Evolutionary conservation across 352 stramenopile genomes (phyloP).

Genomic region (Phytopythium aichiense): DNA sequence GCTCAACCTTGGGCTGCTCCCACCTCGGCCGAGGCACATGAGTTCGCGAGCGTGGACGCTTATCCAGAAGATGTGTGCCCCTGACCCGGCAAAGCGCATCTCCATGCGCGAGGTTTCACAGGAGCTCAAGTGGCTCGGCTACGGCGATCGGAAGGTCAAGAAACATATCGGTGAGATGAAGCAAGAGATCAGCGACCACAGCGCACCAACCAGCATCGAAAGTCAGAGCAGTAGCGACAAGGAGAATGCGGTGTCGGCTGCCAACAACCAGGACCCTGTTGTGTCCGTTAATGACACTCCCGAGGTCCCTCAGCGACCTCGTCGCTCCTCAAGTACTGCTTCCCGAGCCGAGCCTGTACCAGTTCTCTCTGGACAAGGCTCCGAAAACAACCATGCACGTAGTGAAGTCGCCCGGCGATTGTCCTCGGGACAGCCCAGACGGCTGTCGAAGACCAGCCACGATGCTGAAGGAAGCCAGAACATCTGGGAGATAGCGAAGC

Average conservation of each 20-base stretch:
- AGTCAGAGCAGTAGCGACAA: slow-evolving; percentile 20
- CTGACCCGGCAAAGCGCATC: slow-evolving; percentile 40
- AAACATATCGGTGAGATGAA: slow-evolving; percentile 7
- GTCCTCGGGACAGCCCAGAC: neutral
- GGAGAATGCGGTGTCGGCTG: slow-evolving; percentile 1
- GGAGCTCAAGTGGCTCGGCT: slow-evolving; percentile 45
- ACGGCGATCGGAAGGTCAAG: slow-evolving; percentile 22
- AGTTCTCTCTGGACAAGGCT: neutral
- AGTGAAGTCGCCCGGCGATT: neutral
- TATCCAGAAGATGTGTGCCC: slow-evolving; percentile 61
- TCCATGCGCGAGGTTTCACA: slow-evolving; percentile 41
- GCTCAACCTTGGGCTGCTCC: slow-evolving; percentile 40
- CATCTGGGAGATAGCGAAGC: neutral
- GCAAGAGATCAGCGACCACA: slow-evolving; percentile 16
- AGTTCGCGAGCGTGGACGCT: slow-evolving; percentile 42
- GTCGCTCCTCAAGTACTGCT: neutral
- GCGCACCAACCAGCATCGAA: slow-evolving; percentile 5
- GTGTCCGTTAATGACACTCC: neutral
- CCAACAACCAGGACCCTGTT: neutral
- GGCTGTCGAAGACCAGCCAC: neutral
- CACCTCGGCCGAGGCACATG: slow-evolving; percentile 41
- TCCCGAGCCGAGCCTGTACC: no score
- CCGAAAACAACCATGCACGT: neutral
- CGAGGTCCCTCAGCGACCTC: neutral
- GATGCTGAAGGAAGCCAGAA: slow-evolving; percentile 3